Base-by-base conservation (phyloP, 2,329 filamentous ascomycete genomes). In the Neonectria neomacrospora region DNA sequence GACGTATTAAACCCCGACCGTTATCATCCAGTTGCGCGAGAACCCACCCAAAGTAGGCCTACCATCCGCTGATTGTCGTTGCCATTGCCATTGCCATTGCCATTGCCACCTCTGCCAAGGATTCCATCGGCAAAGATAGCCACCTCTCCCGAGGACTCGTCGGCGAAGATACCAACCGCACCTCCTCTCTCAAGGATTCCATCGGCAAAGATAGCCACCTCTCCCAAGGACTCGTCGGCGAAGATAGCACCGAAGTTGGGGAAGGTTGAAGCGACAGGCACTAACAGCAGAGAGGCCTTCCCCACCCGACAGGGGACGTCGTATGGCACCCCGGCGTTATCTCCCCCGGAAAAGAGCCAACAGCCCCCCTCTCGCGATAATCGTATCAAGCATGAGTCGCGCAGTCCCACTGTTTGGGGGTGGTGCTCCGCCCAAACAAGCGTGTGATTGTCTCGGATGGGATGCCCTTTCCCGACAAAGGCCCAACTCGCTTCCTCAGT, bases 231-330 rank as follows among this genome's bases (percentile, higher is more conserved):
- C 44, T 22, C 37, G 37, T 58, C 47, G 55, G 47, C 37, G 18
- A 59, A 30, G 41, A 41, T 51, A 34, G 18, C 50, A 20, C 54
- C 48, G 22, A 28, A 51, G 23, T 51, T 42, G 18, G 53, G 53
- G 20, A 55, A 58, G 47, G 45, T 58, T 12, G 18, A 34, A 50
- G 47, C 59, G 59, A 57, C 1, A 48, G 32, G 45, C 20, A 16
- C 41, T 22, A 22, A 18, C 5, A n/a, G 12, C 16, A 26, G 37
- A 34, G 7, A 26, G n/a, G n/a, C n/a, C 42, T 51, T 54, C 60
- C 34, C 60, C 60, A 63, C 60, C 14, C 2, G 5, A n/a, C 60
- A 63, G 37, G 54, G 59, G 53, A n/a, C 32, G 11, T 37, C 20
- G 53, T 62, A 61, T 61, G 45, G 52, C 10, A 32, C 18, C 28